Evolutionary conservation across 805 yeast species (phyloP), one percentile per base, ranked within the genome.

Genomic region (Sungouiella thailandica): DNA sequence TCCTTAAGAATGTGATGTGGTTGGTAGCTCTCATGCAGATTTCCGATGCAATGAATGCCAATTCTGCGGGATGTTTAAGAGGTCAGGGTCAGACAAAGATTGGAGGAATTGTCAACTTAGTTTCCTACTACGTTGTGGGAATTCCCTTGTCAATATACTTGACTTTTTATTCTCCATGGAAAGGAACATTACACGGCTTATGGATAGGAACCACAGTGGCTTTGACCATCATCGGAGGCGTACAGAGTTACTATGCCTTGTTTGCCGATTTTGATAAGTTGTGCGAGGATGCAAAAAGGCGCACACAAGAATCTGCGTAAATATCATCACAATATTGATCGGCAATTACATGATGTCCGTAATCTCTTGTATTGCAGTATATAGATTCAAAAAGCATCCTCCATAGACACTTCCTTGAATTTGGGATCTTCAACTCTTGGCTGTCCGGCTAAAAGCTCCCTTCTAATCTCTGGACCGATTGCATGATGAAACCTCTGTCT

Each of bases 401-500:
- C 53, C 70, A 65, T 63, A 12, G 50, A 47, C 5, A 63, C 62
- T 32, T 62, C 68, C 32, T 58, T 56, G 3, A 40, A 30, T 13
- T 25, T 31, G 5, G 42, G 26, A 14, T 35, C 44, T 23, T 54
- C 52, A 29, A 69, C 68, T 64, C 93, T 77, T 34, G 85, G 76
- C 29, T 69, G 71, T 36, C 97, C 97, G 14, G 96, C 95, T 44
- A 84, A 63, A 43, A 93, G 70, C 57, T 93, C 98, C 52, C 97
- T 78, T 64, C 97, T 77, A 34, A 90, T 87, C 57, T 90, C 98
- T 3, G 95, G 95, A 2, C 96, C 89, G 39, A 93, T 84, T 17
- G 80, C 83, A 40, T 70, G 83, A 55, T 93, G 99, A 32, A 80
- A 81, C 62, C 96, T 83, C 55, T 82, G 89, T 62, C 95, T 81